Conservation (phyloP, 257 asterid species). For the Petunia axillaris region DNA sequence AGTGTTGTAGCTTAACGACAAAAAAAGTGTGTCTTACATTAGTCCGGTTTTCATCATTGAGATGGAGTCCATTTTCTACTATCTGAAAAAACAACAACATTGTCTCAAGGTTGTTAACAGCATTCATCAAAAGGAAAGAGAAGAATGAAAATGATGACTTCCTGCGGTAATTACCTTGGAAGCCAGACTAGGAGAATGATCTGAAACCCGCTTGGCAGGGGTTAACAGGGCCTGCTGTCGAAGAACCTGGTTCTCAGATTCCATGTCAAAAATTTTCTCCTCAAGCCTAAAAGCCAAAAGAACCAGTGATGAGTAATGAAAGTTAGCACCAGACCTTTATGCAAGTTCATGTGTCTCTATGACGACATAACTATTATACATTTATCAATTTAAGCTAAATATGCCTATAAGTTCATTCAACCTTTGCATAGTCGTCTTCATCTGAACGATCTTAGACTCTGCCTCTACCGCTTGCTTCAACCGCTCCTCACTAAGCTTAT, state of each 20-base stretch:
- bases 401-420: slow-evolving; percentile 27
- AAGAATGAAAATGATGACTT: slow-evolving; percentile 22
- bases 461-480: slow-evolving; percentile 92
- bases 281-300: slow-evolving; percentile 58
- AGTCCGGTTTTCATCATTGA: slow-evolving; percentile 51
- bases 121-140: slow-evolving; percentile 23
- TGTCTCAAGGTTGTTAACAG: slow-evolving; percentile 32
- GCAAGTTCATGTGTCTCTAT: background rate
- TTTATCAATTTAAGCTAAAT: slow-evolving; percentile 18
- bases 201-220: slow-evolving; percentile 62
- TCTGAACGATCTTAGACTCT: slow-evolving; percentile 81
- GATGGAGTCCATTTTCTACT: slow-evolving; percentile 81
- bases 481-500: slow-evolving; percentile 88
- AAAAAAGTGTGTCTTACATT: slow-evolving; percentile 51
- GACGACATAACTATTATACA: background rate
- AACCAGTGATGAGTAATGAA: slow-evolving; percentile 16
- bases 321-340: background rate
- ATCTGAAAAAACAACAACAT: slow-evolving; percentile 46
- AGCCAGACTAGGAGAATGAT: slow-evolving; percentile 44
- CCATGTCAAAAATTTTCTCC: slow-evolving; percentile 89
- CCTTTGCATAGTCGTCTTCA: slow-evolving; percentile 87
- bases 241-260: slow-evolving; percentile 85
- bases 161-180: slow-evolving; percentile 49
- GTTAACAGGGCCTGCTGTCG: slow-evolving; percentile 72
- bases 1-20: slow-evolving; percentile 18